Base-by-base conservation (phyloP, 106 monocot genomes). In the Posidonia australis region DNA sequence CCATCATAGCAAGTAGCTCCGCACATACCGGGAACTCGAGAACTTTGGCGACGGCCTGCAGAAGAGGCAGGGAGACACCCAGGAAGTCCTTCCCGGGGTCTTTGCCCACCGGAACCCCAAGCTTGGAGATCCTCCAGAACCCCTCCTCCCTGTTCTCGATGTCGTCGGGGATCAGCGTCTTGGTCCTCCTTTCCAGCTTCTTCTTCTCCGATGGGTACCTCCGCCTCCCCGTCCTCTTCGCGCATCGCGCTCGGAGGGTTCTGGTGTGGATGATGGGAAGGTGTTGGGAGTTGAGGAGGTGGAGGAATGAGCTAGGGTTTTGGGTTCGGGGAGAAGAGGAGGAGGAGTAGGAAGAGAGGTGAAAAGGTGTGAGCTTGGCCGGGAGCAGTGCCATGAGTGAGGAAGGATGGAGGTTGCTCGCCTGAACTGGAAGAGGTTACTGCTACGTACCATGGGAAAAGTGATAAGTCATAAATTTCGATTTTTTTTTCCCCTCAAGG, bases 161-260 rank as follows among this genome's bases (percentile, higher is more conserved):
- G 22, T 84, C 90, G 10, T 65, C 70, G 22, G 65, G 49, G 31
- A 75, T 66, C 24, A 83, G 54, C 43, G 58, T 70, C 68, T 87
- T 60, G 47, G 28, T 77, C 26, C 66, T 57, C 75, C 73, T 74
- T 67, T 77, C 64, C 24, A 91, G 80, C 83, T 76, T 74, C 91
- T 83, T 99, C 81, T 99, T 99, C 91, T 99, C 98, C 75, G 91
- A 99, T 9, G 98, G 98, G 66, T 99, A 99, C 67, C 98, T 71
- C 72, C 60, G 78, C 85, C 83, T 91, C 64, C 98, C 98, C 23
- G 83, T 81, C 60, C 98, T 78, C 81, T 81, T 91, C 32, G 77
- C 80, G 64, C 84, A 80, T 11, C 71, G 62, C 27, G 76, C 27
- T 42, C 25, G 46, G 46, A 25, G 46, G 18, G 47, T 6, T 2